Base-by-base conservation (phyloP, 768 basidiomycete species). In the Pholiota molesta region DNA sequence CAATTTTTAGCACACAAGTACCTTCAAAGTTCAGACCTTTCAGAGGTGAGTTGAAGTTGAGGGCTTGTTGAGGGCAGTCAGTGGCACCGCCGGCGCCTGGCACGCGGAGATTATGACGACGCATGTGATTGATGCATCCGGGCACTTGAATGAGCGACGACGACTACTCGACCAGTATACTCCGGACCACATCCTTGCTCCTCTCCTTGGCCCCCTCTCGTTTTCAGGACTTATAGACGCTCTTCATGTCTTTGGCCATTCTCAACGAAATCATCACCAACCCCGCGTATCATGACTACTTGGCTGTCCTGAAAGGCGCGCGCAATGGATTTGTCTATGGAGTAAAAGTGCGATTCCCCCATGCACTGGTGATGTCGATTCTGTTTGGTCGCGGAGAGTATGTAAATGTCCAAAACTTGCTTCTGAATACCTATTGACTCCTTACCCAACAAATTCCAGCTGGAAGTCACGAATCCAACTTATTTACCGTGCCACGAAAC, bases 281-380 rank as follows among this genome's bases (percentile, higher is more conserved):
- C 73, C 95, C 95, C 13, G 83, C 83, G 33, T 90, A 89, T 67
- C 96, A 97, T 72, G 95, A 97, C 72, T 88, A 91, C 68, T 85
- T 99, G 49, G 91, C 94, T 26, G 90, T 99, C 68, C 76, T 99
- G 72, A 99, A 99, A 74, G 97, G 97, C 47, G 92, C 94, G 33
- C 85, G 94, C 44, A 95, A 95, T 71, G 94, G 94, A 5, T 84
- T 94, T 62, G 91, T 95, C 9, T 95, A 95, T 68, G 94, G 94
- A 39, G 91, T 90, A 67, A 94, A 95, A 77, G 90, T 97, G 64
- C 81, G 95, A 45, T 96, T 97, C 69, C 97, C 97, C 40, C 97
- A 99, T 83, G 97, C 97, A 1, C 79, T 99, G 29, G 90, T 99
- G 54, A 98, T 98, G 96, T 91, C 95, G 23, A 85, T 97, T 62